Conservation (phyloP, 768 basidiomycete genomes). For the Neoboletus magnificus region DNA sequence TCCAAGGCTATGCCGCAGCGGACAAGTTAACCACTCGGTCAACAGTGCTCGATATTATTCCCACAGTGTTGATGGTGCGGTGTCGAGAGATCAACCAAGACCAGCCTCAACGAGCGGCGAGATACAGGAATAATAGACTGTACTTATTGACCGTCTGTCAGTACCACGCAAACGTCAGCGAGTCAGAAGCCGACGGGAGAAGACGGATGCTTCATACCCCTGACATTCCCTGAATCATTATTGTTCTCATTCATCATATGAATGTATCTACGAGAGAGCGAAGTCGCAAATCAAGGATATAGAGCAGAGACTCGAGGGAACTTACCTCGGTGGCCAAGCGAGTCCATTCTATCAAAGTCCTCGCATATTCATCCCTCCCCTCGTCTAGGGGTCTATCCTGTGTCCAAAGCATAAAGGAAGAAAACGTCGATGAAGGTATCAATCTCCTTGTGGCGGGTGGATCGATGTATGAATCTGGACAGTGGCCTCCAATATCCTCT, state of each 20-base stretch:
- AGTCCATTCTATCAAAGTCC: constrained; percentile 71
- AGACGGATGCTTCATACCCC: not conserved
- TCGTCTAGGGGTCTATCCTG: constrained; percentile 70
- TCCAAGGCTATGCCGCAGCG: not conserved
- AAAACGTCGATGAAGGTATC: constrained; percentile 52
- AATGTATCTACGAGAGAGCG: constrained; percentile 22
- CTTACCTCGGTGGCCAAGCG: constrained; percentile 59
- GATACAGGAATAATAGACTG: not conserved
- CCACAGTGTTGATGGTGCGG: not conserved
- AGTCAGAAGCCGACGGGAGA: not conserved
- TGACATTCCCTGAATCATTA: not conserved
- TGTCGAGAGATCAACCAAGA: not conserved
- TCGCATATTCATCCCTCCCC: constrained; percentile 66
- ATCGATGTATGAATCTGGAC: not conserved
- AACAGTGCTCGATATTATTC: not conserved
- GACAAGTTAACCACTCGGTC: not conserved
- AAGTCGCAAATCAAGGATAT: not conserved
- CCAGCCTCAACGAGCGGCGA: not conserved
- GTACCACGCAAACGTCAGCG: not conserved
- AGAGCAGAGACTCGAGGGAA: not conserved
- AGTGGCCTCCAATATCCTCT: constrained; percentile 23
- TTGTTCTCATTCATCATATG: constrained; percentile 18
- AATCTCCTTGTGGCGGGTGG: constrained; percentile 33
- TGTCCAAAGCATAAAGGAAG: constrained; percentile 71
- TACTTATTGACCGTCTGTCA: not conserved